Conservation (phyloP, 2,329 filamentous ascomycete species). For the Paecilomyces formosus region DNA sequence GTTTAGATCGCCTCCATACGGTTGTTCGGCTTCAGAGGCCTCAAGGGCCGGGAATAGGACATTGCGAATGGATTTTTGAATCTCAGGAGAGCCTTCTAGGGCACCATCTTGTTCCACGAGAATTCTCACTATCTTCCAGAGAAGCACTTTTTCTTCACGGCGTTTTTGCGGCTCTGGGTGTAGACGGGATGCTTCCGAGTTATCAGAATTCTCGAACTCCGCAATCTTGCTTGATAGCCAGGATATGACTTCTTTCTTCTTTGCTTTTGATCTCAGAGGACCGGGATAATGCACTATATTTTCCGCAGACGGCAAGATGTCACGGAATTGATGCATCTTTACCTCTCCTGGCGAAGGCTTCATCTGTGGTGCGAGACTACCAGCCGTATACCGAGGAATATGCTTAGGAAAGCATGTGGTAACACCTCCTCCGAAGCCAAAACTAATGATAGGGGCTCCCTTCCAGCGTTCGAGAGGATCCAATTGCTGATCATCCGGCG, state of each 20-base stretch:
- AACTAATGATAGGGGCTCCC: constrained; percentile 76
- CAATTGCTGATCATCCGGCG: constrained; percentile 48
- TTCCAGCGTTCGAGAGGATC: constrained; percentile 87
- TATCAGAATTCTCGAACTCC: constrained; percentile 52
- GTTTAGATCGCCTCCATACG: constrained; percentile 14
- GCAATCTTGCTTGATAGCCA: constrained; percentile 79
- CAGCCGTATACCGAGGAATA: constrained; percentile 75
- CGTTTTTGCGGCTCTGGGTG: constrained; percentile 53
- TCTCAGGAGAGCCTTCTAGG: constrained; percentile 63
- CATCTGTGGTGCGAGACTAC: constrained; percentile 65
- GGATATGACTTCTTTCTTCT: constrained; percentile 83
- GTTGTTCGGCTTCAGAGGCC: constrained; percentile 19
- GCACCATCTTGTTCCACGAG: constrained; percentile 81
- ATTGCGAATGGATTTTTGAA: constrained; percentile 67
- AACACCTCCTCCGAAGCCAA: constrained; percentile 78
- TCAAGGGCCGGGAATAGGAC: constrained; percentile 59
- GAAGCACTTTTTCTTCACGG: constrained; percentile 66
- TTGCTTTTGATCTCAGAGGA: constrained; percentile 78
- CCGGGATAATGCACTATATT: constrained; percentile 78
- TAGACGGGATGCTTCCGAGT: constrained; percentile 42
- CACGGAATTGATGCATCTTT: constrained; percentile 66
- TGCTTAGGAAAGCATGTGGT: constrained; percentile 84
- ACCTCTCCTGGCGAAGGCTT: constrained; percentile 77
- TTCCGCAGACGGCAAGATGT: constrained; percentile 64
- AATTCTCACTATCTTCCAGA: constrained; percentile 80